Percentiles rank a stretch among this genome's conserved stretches.
phyloP scores from a whole-genome alignment of 257 asterid genomes.

The Ligustrum vulgare region DNA sequence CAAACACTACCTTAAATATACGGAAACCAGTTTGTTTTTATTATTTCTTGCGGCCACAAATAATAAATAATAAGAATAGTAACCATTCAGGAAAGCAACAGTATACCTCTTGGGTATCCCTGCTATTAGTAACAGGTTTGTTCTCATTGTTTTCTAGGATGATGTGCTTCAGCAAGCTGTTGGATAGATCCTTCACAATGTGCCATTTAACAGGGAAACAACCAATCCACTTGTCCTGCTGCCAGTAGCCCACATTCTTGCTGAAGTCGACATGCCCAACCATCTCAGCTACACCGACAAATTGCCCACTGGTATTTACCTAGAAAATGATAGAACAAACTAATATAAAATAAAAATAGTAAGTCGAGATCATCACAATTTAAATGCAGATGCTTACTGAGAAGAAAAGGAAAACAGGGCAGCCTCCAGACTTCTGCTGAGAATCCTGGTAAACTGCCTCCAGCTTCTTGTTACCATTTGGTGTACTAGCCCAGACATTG shows the following conservation, averaged over 20 bases:
- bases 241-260: conserved; percentile 50
- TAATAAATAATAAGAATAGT: neutral
- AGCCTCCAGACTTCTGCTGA: conserved; percentile 30
- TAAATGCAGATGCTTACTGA: conserved; percentile 30
- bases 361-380: neutral
- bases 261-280: conserved; percentile 47
- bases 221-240: conserved; percentile 53
- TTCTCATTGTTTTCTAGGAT: conserved; percentile 45
- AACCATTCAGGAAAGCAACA: neutral
- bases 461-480: conserved; percentile 50
- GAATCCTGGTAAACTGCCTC: conserved; percentile 43
- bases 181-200: conserved; percentile 52
- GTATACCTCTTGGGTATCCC: conserved; percentile 56
- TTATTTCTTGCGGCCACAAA: neutral
- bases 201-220: conserved; percentile 54
- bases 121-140: conserved; percentile 48
- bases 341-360: neutral
- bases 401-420: conserved; percentile 49
- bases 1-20: too few relatives aligned
- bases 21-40: neutral
- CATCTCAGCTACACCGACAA: conserved; percentile 59
- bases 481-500: conserved; percentile 56
- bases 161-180: conserved; percentile 40
- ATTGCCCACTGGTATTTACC: conserved; percentile 52
- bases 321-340: conserved; percentile 2